Evolutionary conservation across 106 monocot genomes (phyloP).

Genomic region (Dendrobium catenatum): DNA sequence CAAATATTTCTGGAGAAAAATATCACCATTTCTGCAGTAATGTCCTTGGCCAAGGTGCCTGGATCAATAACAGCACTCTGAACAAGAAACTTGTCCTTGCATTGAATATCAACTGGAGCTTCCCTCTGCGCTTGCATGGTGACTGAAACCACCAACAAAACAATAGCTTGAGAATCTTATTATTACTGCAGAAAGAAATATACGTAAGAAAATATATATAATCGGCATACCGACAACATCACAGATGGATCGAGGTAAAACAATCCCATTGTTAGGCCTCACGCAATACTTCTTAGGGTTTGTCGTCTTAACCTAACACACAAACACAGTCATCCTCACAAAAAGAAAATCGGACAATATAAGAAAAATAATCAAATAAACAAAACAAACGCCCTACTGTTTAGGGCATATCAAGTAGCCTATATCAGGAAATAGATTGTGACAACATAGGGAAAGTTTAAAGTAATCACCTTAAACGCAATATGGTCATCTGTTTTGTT

Average conservation of each 20-base stretch:
- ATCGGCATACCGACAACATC: conserved; percentile 52
- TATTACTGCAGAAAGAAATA: not conserved
- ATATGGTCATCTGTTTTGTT: conserved; percentile 74
- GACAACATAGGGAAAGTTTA: too few species aligned
- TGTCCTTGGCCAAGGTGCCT: conserved; percentile 37
- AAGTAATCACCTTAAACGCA: conserved; percentile 64
- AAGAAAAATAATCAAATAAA: not conserved
- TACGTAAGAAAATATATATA: not conserved
- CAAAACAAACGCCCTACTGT: not conserved
- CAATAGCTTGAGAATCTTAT: not conserved
- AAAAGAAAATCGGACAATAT: not conserved
- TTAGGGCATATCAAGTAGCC: not conserved
- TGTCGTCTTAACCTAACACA: conserved; percentile 79
- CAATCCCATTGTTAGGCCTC: conserved; percentile 69
- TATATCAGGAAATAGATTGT: not conserved
- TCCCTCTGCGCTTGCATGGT: conserved; percentile 93
- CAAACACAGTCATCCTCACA: not conserved
- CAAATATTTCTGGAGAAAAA: not conserved
- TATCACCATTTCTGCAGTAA: conserved; percentile 64
- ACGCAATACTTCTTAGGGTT: conserved; percentile 90
- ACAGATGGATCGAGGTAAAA: conserved; percentile 54
- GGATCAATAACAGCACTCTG: conserved; percentile 42
- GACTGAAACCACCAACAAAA: conserved; percentile 32
- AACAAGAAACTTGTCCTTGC: conserved; percentile 90
- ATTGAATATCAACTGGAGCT: conserved; percentile 55